A percentile compares a stretch with the other conserved stretches of the same genome.
These are phyloP conservation scores for Quercus dentata DNA, from an alignment of 306 rosid genomes.

Conservation along the genomic window DNA sequence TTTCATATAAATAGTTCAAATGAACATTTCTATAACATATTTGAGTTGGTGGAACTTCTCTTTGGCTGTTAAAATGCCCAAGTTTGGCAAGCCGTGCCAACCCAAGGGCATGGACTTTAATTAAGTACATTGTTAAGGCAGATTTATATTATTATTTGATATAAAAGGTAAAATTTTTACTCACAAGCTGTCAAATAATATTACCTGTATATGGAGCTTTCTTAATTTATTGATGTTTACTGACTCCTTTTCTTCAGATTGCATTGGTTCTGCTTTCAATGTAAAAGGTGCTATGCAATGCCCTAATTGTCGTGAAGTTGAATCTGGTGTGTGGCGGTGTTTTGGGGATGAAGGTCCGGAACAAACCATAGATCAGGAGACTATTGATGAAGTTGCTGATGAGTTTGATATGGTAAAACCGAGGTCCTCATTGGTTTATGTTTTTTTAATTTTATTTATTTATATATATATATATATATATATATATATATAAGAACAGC, in stretches of 20 bases:
- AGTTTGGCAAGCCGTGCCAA: not conserved
- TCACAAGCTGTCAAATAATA: not conserved
- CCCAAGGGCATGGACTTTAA: not conserved
- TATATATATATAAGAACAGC: not conserved
- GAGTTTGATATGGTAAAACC: conserved; percentile 18
- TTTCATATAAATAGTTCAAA: not conserved
- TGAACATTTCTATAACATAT: not conserved
- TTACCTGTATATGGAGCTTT: not conserved
- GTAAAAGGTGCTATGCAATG: conserved; percentile 22
- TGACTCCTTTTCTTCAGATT: conserved; percentile 9
- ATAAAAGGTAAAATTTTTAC: not conserved
- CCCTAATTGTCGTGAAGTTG: conserved; percentile 13
- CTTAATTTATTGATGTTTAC: not conserved
- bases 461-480: too few relatives aligned
- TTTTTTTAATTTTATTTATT: not conserved
- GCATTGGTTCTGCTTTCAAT: conserved; percentile 25
- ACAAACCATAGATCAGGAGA: not conserved
- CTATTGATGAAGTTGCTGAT: not conserved
- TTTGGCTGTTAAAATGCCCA: not conserved
- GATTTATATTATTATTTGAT: not conserved
- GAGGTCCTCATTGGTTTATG: not conserved
- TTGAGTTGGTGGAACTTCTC: not conserved
- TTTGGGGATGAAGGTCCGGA: not conserved
- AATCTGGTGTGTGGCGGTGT: conserved; percentile 9
- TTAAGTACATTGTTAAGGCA: not conserved